Conservation (phyloP, 2,329 filamentous ascomycete genomes). For the Onygena corvina region DNA sequence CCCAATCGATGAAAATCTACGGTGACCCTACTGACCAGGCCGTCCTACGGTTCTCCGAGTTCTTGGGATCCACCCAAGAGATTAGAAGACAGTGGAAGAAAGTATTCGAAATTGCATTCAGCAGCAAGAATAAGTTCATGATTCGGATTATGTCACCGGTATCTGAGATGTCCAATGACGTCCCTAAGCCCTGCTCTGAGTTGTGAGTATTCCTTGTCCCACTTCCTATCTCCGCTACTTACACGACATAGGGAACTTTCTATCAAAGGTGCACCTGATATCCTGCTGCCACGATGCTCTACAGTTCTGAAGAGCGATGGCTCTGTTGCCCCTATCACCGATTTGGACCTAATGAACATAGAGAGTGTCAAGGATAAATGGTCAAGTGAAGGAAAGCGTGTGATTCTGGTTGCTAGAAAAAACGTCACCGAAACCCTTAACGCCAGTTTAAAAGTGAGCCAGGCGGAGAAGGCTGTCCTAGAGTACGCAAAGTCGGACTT, state of each 20-base stretch:
- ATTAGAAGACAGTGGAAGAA: conserved; percentile 52
- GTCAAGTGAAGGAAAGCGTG: conserved; percentile 56
- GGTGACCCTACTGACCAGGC: conserved; percentile 69
- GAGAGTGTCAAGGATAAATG: conserved; percentile 54
- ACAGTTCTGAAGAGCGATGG: conserved; percentile 47
- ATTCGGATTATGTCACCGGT: conserved; percentile 46
- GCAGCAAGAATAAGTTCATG: conserved; percentile 78
- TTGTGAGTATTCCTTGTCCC: conserved; percentile 21
- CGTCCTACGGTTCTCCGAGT: conserved; percentile 58
- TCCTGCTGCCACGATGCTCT: conserved; percentile 53
- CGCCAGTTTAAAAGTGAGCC: conserved; percentile 33
- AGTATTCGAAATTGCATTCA: conserved; percentile 59
- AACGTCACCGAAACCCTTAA: conserved; percentile 42
- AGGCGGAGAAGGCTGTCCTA: conserved; percentile 46
- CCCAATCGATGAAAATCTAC: conserved; percentile 52
- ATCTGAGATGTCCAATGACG: neutral
- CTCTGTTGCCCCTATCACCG: conserved; percentile 40
- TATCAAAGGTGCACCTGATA: conserved; percentile 70
- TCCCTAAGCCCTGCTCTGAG: conserved; percentile 21
- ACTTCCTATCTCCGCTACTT: neutral
- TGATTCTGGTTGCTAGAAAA: conserved; percentile 55
- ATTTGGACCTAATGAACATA: conserved; percentile 35
- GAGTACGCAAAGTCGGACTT: conserved; percentile 41
- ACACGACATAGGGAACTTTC: conserved; percentile 35
- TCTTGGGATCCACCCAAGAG: conserved; percentile 48